These are phyloP conservation scores for Takakia lepidozioides DNA, from an alignment of 225 moss, liverwort and hornwort species.

Conservation along the genomic window DNA sequence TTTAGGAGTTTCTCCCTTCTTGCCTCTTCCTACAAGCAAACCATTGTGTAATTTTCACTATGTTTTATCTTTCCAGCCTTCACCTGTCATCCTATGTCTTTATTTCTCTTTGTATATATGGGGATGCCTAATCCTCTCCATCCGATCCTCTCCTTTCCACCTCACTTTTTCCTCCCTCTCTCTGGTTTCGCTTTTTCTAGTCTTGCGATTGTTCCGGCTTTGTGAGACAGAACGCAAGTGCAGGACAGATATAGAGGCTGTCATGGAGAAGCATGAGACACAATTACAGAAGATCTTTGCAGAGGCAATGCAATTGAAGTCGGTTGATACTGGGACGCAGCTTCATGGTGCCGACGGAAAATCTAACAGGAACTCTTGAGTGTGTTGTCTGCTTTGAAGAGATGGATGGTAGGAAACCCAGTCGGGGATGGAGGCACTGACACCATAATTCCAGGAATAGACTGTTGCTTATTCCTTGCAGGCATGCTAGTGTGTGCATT, in stretches of 20 bases:
- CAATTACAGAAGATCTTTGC: background rate
- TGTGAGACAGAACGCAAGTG: background rate
- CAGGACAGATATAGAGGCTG: conserved; percentile 1
- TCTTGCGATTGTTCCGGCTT: background rate
- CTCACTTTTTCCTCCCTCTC: too few relatives aligned
- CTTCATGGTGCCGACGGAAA: background rate
- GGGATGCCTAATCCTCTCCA: background rate
- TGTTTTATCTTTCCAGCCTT: too few relatives aligned
- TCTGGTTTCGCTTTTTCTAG: background rate
- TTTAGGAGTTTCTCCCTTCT: too few relatives aligned
- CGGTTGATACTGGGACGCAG: too few relatives aligned
- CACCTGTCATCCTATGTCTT: too few relatives aligned
- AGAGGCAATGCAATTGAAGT: background rate
- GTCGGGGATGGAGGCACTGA: background rate
- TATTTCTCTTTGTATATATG: too few relatives aligned
- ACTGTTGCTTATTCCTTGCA: background rate
- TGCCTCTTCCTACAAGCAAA: too few relatives aligned
- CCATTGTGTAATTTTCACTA: too few relatives aligned
- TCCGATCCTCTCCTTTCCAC: too few relatives aligned
- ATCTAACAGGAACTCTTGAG: background rate
- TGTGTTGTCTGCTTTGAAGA: conserved; percentile 1
- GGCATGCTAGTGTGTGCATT: conserved; percentile 2
- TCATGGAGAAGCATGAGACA: background rate
- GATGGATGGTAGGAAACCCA: conserved; percentile 1
- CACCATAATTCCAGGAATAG: background rate